These are phyloP conservation scores for Microdochium trichocladiopsis DNA, from an alignment of 2,329 filamentous ascomycete genomes.

Conservation along the genomic window DNA sequence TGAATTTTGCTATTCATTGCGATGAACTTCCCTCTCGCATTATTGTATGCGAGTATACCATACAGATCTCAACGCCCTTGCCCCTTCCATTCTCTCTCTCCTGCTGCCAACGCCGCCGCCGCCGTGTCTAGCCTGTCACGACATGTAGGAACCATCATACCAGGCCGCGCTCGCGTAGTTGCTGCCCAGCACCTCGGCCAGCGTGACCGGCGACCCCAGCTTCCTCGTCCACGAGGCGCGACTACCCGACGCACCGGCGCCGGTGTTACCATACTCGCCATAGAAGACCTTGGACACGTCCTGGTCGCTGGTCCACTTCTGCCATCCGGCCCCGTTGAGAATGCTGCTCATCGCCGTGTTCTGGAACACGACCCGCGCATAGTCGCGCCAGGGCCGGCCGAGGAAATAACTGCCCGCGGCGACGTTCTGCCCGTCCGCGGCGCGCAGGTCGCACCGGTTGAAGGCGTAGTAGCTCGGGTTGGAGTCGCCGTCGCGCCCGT, in stretches of 20 bases:
- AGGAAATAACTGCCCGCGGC: conserved; percentile 33
- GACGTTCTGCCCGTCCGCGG: conserved; percentile 28
- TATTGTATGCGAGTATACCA: too few relatives aligned
- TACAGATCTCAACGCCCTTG: background rate
- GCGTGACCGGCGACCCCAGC: conserved; percentile 24
- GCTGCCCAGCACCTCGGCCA: conserved; percentile 18
- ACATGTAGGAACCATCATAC: conserved; percentile 11
- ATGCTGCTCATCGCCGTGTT: conserved; percentile 42
- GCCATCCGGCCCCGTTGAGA: conserved; percentile 54
- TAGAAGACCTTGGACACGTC: conserved; percentile 46
- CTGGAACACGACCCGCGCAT: conserved; percentile 41
- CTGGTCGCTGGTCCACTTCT: conserved; percentile 42
- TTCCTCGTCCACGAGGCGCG: conserved; percentile 36
- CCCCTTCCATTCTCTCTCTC: background rate
- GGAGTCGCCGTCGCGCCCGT: conserved; percentile 29
- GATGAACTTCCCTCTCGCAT: too few relatives aligned
- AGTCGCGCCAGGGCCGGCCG: conserved; percentile 39
- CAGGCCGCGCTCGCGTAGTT: conserved; percentile 9
- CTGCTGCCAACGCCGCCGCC: background rate
- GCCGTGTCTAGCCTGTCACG: background rate
- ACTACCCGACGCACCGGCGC: conserved; percentile 44
- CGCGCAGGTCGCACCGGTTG: conserved; percentile 33
- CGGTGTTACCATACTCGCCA: conserved; percentile 53
- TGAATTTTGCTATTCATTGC: too few relatives aligned
- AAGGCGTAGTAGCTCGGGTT: conserved; percentile 37